Conservation (phyloP, 345 rosid genomes). For the Aquilaria yunnanensis region DNA sequence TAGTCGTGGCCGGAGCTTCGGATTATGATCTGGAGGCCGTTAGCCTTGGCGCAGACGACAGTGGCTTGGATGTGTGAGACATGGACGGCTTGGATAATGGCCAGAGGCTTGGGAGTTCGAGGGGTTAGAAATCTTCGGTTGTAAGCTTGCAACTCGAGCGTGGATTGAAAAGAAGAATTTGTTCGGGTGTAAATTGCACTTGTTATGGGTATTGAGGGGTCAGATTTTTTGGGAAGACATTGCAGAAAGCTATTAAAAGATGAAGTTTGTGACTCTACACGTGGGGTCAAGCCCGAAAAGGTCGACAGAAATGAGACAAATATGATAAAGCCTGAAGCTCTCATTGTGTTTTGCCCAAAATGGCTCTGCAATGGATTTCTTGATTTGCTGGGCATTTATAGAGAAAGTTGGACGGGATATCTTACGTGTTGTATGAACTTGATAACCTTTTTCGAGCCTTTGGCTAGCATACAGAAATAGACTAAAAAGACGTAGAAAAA, state of each 20-base stretch:
- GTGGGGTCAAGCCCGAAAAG: too few species aligned
- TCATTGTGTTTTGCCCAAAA: too few species aligned
- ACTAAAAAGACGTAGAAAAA: too few species aligned
- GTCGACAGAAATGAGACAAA: too few species aligned
- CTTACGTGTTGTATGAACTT: too few species aligned
- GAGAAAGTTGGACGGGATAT: too few species aligned
- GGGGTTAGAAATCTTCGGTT: slow-evolving; percentile 17
- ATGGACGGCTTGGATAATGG: slow-evolving; percentile 21
- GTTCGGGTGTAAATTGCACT: slow-evolving; percentile 11
- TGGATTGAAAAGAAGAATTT: slow-evolving; percentile 16
- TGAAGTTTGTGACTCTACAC: too few species aligned
- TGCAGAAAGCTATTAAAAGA: slow-evolving; percentile 6
- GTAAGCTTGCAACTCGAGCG: slow-evolving; percentile 1
- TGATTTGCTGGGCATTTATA: too few species aligned
- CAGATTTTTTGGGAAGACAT: slow-evolving; percentile 13
- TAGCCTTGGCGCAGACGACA: slow-evolving; percentile 23
- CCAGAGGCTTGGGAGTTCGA: slow-evolving; percentile 14
- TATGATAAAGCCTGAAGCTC: too few species aligned
- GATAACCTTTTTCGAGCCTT: too few species aligned
- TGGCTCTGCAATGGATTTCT: too few species aligned
- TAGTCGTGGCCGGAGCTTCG: slow-evolving; percentile 34
- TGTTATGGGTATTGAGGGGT: slow-evolving; percentile 3
- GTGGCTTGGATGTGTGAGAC: slow-evolving; percentile 29
- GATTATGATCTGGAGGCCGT: slow-evolving; percentile 15
- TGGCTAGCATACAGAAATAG: too few species aligned